Evolutionary conservation across 176 grass and related monocot genomes (phyloP).

Genomic region (Ampelocalamus luodianensis): DNA sequence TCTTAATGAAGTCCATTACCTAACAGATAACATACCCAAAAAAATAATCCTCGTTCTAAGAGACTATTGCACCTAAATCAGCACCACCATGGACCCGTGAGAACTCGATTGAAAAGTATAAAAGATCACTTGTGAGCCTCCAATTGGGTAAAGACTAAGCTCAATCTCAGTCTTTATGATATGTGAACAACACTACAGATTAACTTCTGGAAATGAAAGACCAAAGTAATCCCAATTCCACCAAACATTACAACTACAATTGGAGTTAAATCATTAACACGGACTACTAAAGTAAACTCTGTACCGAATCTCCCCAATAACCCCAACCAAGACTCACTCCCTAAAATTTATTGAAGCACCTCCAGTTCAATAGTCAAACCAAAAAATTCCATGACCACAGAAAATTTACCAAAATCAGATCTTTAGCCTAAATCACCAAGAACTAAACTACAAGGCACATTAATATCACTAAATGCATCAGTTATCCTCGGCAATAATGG

Average conservation of each 20-base stretch:
- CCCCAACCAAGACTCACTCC: background rate
- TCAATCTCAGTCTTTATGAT: background rate
- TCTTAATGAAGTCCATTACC: background rate
- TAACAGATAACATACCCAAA: background rate
- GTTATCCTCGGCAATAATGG: background rate
- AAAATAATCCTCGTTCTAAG: background rate
- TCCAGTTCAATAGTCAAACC: background rate
- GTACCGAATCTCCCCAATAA: background rate
- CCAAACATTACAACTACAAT: background rate
- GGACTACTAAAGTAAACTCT: background rate
- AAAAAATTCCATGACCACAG: background rate
- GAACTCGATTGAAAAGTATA: background rate
- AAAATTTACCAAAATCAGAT: background rate
- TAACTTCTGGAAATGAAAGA: constrained; percentile 8
- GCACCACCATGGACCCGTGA: background rate
- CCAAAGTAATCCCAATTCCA: background rate
- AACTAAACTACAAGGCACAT: constrained; percentile 5
- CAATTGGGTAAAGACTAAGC: background rate
- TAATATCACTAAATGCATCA: background rate
- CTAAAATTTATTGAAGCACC: constrained; percentile 23
- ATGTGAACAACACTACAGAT: background rate
- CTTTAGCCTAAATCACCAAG: background rate
- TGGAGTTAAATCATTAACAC: constrained; percentile 4
- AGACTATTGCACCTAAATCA: background rate
- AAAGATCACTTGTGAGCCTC: background rate